These are phyloP conservation scores for Cordyceps cateniannulata DNA, from an alignment of 2,329 filamentous ascomycete species.

Conservation along the genomic window DNA sequence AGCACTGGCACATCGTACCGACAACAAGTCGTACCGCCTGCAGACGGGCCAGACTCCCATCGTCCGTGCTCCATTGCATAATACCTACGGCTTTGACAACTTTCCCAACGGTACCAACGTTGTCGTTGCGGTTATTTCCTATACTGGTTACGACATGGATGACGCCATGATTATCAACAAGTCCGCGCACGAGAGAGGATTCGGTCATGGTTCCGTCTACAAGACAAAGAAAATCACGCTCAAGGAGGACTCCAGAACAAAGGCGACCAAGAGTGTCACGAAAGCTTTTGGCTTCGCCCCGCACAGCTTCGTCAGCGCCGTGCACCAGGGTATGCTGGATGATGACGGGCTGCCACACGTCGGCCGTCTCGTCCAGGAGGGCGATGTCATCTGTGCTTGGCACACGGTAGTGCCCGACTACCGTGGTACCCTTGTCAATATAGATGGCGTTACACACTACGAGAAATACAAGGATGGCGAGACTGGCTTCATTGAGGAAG, in stretches of 20 bases:
- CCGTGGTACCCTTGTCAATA: conserved; percentile 71
- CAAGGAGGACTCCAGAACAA: conserved; percentile 67
- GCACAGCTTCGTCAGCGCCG: conserved; percentile 62
- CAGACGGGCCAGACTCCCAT: conserved; percentile 96
- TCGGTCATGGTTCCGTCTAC: conserved; percentile 93
- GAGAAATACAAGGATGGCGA: conserved; percentile 94
- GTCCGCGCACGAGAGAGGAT: conserved; percentile 89
- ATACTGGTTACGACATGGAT: conserved; percentile 99
- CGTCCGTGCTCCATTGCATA: conserved; percentile 86
- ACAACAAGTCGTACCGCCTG: conserved; percentile 93
- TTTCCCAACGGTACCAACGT: conserved; percentile 96
- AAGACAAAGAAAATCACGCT: conserved; percentile 92
- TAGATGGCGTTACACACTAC: conserved; percentile 78
- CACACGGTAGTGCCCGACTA: conserved; percentile 81
- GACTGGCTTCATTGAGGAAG: conserved; percentile 82
- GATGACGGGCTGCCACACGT: conserved; percentile 81
- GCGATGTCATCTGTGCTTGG: conserved; percentile 81
- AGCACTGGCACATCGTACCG: conserved; percentile 76
- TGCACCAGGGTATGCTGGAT: conserved; percentile 68
- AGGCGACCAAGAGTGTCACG: conserved; percentile 60
- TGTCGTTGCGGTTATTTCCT: conserved; percentile 94
- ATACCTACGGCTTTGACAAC: conserved; percentile 94
- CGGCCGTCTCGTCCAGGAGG: conserved; percentile 69
- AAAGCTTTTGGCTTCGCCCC: conserved; percentile 92
- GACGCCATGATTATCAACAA: conserved; percentile 99